Base-by-base conservation (phyloP, 129 eudicot species). In the Pseudognaphalium luteoalbum region DNA sequence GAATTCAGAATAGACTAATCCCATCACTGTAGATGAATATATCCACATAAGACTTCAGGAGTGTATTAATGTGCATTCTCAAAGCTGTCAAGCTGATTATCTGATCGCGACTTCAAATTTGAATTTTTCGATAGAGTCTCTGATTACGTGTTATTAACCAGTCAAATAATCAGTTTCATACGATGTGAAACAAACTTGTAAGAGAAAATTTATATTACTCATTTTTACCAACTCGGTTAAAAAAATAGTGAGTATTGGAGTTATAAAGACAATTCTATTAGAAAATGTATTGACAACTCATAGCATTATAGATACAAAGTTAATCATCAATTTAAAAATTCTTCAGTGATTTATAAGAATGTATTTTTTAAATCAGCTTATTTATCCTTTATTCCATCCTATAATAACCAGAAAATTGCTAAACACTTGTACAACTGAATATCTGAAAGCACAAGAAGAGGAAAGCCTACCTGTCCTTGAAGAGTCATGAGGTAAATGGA, bases 401-500 rank as follows among this genome's bases (percentile, higher is more conserved):
- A 25, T 47, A 47, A 47, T 47, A 11, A 47, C 17, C 54, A 3
- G 17, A 44, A 44, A 11, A 11, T 10, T 44, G 52, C 52, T 2
- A 4, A 44, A 44, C 4, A 47, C 17, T 47, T 47, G 3, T 3
- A 47, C n/a, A 47, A 3, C 16, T 14, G 54, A 47, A 47, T 47
- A 66, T 33, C 54, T 21, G 50, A 70, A 5, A 4, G 41, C 20
- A 22, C 3, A 22, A 47, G 9, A 70, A 62, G 11, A 22, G 7
- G 51, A 70, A 28, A 73, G 19, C 39, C 21, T 82, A 91, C 99
- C 99, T 95, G 99, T 76, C 99, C 99, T 86, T 91, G 97, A 80
- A 95, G 90, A 62, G 96, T 95, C 97, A 91, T 95, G 63, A 95
- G 85, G 82, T 89, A 89, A 79, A 95, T 83, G 8, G 97, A 89